A percentile compares a stretch with the other conserved stretches of the same genome.
Conservation (phyloP, 306 rosid genomes). For the Cucurbita maxima region DNA sequence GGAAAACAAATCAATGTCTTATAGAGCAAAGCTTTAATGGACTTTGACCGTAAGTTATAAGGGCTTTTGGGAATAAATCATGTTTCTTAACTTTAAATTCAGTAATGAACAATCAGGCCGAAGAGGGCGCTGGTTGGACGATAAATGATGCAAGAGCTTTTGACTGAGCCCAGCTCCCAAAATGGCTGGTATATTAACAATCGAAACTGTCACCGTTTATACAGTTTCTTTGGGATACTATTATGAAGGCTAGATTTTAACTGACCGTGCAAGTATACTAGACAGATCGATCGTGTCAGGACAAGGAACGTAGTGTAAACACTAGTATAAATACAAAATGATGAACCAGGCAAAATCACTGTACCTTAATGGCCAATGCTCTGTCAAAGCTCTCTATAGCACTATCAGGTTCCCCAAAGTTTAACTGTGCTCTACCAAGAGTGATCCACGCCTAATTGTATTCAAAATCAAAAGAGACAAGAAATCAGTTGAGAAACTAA, state of each 20-base stretch:
- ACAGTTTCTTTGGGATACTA: background rate
- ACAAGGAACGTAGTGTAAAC: background rate
- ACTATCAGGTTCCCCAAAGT: slow-evolving; percentile 84
- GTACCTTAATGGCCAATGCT: slow-evolving; percentile 71
- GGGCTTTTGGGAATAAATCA: background rate
- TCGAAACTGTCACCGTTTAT: background rate
- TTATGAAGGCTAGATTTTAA: background rate
- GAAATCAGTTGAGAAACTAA: background rate
- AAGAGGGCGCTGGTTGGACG: background rate
- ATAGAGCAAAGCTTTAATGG: background rate
- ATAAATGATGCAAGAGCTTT: background rate
- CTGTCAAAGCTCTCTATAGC: slow-evolving; percentile 70
- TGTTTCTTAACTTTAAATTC: no score
- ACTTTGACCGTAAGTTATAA: background rate
- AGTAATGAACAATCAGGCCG: no score
- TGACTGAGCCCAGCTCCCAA: background rate
- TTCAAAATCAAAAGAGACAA: slow-evolving; percentile 8
- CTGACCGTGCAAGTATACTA: background rate
- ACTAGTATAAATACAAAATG: background rate
- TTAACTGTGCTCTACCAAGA: slow-evolving; percentile 86
- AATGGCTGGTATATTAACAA: background rate
- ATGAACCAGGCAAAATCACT: background rate
- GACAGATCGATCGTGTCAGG: background rate
- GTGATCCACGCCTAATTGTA: slow-evolving; percentile 72
- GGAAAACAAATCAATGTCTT: background rate